Base-by-base conservation (phyloP, 1,284 basidiomycete species). In the Cryptococcus sp. region DNA sequence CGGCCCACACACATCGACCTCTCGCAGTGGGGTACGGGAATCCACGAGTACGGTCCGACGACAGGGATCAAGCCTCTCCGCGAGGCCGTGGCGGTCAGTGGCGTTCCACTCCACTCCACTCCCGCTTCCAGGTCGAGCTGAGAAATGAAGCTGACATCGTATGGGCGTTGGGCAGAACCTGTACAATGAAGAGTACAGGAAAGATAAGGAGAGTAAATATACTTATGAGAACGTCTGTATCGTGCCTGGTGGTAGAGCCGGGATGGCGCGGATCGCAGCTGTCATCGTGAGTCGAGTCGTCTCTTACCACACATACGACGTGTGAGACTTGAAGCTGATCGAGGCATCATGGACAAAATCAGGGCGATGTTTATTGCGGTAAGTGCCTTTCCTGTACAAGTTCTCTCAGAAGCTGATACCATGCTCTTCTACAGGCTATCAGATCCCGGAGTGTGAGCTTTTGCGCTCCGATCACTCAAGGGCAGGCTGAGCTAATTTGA, bases 11-110 rank as follows among this genome's bases (percentile, higher is more conserved):
- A 81, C 5, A 78, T 82, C 54, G 77, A 81, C 50, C 83, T 95
- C 57, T 78, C 82, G 35, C 72, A 88, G 50, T 86, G 87, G 25
- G 77, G 75, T 22, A 72, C 85, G 22, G 89, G 91, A 73, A 88
- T 90, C 42, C 83, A 93, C 70, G 91, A 95, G 78, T 96, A 96
- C 70, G 93, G 91, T 1, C 93, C 94, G 0, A 95, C 93, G 2
- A 91, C 91, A 0, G 93, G 93, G 53, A 87, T 93, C 48, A 92
- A 89, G 82, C 88, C 67, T 61, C 68, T 80, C 15, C 70, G 61
- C 5, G 56, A 69, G 58, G 69, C 68, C 40, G 69, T 76, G 1
- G 66, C 66, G 13, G 64, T 76, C 49, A 65, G 66, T 66, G 25
- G 25, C 25, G n/a, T n/a, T n/a, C n/a, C 25, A 25, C 6, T 25